Base-by-base conservation (phyloP, 2,329 filamentous ascomycete species). In the Paecilomyces sp. region DNA sequence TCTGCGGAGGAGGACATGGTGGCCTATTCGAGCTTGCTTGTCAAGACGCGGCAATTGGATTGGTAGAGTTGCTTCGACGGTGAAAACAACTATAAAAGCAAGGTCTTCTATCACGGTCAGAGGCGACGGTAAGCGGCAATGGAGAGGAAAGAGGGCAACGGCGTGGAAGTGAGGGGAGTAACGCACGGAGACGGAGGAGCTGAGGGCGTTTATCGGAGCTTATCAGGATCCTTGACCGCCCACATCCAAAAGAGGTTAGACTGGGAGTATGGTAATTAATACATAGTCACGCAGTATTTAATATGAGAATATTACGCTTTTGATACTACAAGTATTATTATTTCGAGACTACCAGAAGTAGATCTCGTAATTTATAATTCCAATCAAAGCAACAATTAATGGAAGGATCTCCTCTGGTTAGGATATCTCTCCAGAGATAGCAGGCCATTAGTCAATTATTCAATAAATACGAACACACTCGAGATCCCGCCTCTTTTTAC, bases 1-100 rank as follows among this genome's bases (percentile, higher is more conserved):
- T 52, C 55, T 36, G 55, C 22, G 54, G 54, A 55, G 54, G 54
- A 55, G 30, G 47, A 50, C 30, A 58, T 58, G 25, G 22, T 53
- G 51, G 51, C 51, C 51, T 53, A 25, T 28, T 53, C 4, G 36
- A 41, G n/a, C n/a, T 18, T 22, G 41, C 41, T 18, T 22, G 41
- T 22, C n/a, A 47, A n/a, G 6, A 18, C 18, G 6, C 1, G 9
- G 9, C 41, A 18, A 47, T 47, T 18, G 9, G n/a, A n/a, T 15
- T 41, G n/a, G 5, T 18, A 47, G 2, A 5, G 4, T 15, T 9
- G 41, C 4, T 15, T 47, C 18, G 1, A 7, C 9, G 25, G 25
- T 53, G 3, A 53, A 22, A 30, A 53, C 13, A 2, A 53, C 15
- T 15, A 12, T 13, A 28, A n/a, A 22, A 53, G 51, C 13, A 25